These are phyloP conservation scores for Boletus sp. DNA, from an alignment of 768 basidiomycete genomes.

Conservation along the genomic window DNA sequence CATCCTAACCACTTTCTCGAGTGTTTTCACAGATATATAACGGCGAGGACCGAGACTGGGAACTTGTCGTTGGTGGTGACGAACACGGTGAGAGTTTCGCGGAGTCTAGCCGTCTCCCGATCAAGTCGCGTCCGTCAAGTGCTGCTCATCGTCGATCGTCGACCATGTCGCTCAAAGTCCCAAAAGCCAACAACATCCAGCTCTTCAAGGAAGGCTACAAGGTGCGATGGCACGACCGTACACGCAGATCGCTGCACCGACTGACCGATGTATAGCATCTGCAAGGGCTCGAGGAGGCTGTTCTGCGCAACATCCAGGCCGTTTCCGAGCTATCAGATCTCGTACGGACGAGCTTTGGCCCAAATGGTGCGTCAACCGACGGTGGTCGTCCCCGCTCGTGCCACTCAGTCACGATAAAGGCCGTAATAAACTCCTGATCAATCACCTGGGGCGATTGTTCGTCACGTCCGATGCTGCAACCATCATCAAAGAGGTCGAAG, in stretches of 20 bases:
- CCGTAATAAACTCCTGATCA: conserved; percentile 96
- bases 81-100: conserved; percentile 3
- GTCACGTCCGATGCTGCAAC: conserved; percentile 99
- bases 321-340: conserved; percentile 94
- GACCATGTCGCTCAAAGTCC: conserved; percentile 90
- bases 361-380: conserved; percentile 66
- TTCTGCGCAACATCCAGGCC: conserved; percentile 93
- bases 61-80: background rate
- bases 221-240: conserved; percentile 38
- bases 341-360: conserved; percentile 94
- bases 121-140: conserved; percentile 11
- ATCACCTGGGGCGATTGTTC: conserved; percentile 92
- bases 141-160: conserved; percentile 1
- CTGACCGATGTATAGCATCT: conserved; percentile 51
- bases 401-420: conserved; percentile 45
- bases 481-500: conserved; percentile 96
- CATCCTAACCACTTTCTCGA: conserved; percentile 34
- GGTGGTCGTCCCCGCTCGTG: background rate
- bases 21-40: background rate
- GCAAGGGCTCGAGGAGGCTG: conserved; percentile 94
- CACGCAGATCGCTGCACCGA: conserved; percentile 3
- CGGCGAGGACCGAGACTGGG: background rate
- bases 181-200: conserved; percentile 82
- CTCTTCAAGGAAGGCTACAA: conserved; percentile 99
- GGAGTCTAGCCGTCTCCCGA: background rate